Conservation (phyloP, 2,329 filamentous ascomycete species). For the Fusarium siculi region DNA sequence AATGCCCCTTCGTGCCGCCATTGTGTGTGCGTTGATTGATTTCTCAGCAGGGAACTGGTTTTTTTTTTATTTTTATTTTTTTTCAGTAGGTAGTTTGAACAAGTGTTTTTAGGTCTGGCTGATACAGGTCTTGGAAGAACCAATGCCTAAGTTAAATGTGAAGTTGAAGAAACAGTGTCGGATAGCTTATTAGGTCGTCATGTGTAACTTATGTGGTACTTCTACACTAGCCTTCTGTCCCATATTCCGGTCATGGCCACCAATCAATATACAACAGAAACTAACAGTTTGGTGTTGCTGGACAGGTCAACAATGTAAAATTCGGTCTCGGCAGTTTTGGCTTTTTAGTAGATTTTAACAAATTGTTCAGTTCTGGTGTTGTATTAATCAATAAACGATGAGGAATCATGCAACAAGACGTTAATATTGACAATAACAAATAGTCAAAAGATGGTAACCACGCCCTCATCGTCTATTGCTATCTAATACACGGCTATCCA, state of each 20-base stretch:
- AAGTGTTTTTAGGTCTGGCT: neutral
- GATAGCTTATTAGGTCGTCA: neutral
- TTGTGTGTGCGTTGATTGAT: neutral
- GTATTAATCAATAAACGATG: neutral
- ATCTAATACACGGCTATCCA: slow-evolving; percentile 50
- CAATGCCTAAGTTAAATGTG: neutral
- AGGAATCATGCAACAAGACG: neutral
- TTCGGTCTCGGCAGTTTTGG: neutral
- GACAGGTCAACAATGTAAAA: neutral
- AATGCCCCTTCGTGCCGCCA: slow-evolving; percentile 15
- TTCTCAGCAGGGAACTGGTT: neutral
- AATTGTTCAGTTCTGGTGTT: neutral
- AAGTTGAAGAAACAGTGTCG: neutral
- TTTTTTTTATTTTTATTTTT: neutral
- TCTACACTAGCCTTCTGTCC: neutral
- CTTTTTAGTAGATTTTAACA: neutral
- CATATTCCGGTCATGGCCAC: neutral
- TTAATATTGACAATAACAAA: neutral
- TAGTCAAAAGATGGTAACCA: slow-evolving; percentile 29
- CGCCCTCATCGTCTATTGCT: slow-evolving; percentile 49
- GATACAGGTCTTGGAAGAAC: neutral
- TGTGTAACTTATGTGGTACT: neutral
- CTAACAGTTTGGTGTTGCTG: neutral
- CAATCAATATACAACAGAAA: neutral
- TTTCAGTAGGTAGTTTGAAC: neutral